Evolutionary conservation across 2,329 filamentous ascomycete genomes (phyloP), one percentile per base, ranked within the genome.

Genomic region (Fusarium musae): DNA sequence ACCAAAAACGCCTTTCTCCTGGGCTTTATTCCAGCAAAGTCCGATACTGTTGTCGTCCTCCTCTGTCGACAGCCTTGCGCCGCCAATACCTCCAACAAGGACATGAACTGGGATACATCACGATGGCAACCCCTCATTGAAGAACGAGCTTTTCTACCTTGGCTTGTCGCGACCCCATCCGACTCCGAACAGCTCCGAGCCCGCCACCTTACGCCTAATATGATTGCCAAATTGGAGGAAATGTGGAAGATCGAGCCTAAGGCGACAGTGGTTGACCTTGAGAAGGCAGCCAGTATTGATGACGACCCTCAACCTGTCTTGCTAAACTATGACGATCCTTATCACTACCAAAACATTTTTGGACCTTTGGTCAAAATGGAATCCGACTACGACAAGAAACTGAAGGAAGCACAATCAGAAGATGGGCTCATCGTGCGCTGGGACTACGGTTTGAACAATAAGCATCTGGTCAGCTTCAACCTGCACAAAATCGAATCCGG

Each of bases 31-130:
- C 97, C 96, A 15, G 96, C 96, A 63, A 99, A 99, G 82, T 98
- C 96, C 16, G 97, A 99, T 79, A 98, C 96, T 0, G 96, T 99
- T 34, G 97, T 99, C 12, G 96, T 99, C 30, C 90, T 99, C 49
- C 89, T 99, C 42, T 99, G 96, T 82, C 95, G 96, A 69, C 96
- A 98, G 83, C 96, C 96, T 52, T 99, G 96, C 82, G 96, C 96
- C 39, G 93, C 96, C 34, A 96, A 93, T 84, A 93, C 95, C 3
- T 98, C 96, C 39, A 96, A 94, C 74, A 99, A 99, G 84, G 96
- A 99, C 79, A 98, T 99, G 95, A 99, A 96, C 82, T 99, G 96
- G 96, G 96, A 99, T 82, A 97, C 95, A 10, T 97, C 96, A 32
- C 91, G 95, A 80, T 99, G 96, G 96, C 95, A 98, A 81, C 96